A percentile compares a stretch with the other conserved stretches of the same genome.
phyloP scores from a whole-genome alignment of 805 yeast genomes.

The Brettanomyces bruxellensis region DNA sequence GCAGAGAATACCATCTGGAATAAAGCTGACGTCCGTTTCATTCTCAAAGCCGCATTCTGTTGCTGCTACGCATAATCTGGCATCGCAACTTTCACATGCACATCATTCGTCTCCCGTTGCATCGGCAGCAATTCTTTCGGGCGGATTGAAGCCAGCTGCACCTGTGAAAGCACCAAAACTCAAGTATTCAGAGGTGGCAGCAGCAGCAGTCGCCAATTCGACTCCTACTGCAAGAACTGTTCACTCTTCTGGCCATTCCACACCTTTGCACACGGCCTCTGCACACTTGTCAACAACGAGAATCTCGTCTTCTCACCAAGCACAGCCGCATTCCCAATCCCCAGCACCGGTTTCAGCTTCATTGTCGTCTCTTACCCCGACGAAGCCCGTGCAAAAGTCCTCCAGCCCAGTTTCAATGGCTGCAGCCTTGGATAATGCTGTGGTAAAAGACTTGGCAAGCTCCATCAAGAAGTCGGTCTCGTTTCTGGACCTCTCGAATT shows the following conservation, averaged over 20 bases:
- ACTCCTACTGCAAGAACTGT: constrained; percentile 1
- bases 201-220: constrained; percentile 9
- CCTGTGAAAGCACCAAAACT: constrained; percentile 31
- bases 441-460: neutral
- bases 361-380: neutral
- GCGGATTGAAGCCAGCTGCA: constrained; percentile 19
- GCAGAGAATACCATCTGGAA: neutral
- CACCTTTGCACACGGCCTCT: neutral
- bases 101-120: constrained; percentile 1
- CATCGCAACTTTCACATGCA: constrained; percentile 8
- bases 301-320: neutral
- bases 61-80: constrained; percentile 4
- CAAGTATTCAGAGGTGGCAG: constrained; percentile 25
- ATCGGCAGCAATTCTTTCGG: constrained; percentile 4
- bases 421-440: neutral
- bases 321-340: neutral
- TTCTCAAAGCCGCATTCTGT: neutral
- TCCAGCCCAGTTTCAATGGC: neutral
- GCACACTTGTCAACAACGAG: neutral
- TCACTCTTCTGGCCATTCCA: neutral
- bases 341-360: neutral
- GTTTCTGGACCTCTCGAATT: constrained; percentile 15
- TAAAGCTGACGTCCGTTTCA: no score
- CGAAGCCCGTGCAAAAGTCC: no score
- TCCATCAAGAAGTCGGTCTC: constrained; percentile 9